Conservation (phyloP, 495 filamentous ascomycete species). For the Staphylotrichum longicolle region DNA sequence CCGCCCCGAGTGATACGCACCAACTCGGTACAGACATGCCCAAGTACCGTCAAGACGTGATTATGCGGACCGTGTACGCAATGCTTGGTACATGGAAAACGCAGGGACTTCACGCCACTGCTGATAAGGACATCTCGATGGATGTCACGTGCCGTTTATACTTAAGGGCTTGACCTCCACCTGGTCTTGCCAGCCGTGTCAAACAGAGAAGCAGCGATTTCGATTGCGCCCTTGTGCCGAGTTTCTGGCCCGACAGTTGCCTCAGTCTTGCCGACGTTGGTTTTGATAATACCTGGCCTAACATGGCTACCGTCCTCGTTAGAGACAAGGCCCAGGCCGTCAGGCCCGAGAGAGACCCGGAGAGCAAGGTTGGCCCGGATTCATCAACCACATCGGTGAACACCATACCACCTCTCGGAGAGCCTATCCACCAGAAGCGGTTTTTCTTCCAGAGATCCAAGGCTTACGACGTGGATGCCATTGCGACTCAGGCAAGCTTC, state of each 20-base stretch:
- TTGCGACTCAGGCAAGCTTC: constrained; percentile 52
- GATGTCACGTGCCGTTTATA: background rate
- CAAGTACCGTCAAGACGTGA: constrained; percentile 21
- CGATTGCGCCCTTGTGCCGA: no score
- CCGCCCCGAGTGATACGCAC: background rate
- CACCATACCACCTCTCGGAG: constrained; percentile 39
- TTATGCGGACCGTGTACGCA: constrained; percentile 21
- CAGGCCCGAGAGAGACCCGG: constrained; percentile 12
- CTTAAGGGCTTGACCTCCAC: background rate
- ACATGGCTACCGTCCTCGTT: constrained; percentile 31
- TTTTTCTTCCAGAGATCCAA: constrained; percentile 47
- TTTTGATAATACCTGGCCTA: background rate
- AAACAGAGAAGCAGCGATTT: no score
- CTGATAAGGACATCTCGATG: background rate
- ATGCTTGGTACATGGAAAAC: background rate
- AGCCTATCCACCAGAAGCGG: constrained; percentile 36
- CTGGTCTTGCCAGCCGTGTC: background rate
- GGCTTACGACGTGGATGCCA: constrained; percentile 49
- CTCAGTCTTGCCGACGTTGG: background rate
- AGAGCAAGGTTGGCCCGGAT: constrained; percentile 16
- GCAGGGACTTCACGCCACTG: background rate
- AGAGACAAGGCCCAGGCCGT: constrained; percentile 10
- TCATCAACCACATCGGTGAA: constrained; percentile 23
- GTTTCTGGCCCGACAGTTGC: no score
- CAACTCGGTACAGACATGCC: background rate